These are phyloP conservation scores for Cordia subcordata DNA, from an alignment of 257 asterid genomes.

Conservation along the genomic window DNA sequence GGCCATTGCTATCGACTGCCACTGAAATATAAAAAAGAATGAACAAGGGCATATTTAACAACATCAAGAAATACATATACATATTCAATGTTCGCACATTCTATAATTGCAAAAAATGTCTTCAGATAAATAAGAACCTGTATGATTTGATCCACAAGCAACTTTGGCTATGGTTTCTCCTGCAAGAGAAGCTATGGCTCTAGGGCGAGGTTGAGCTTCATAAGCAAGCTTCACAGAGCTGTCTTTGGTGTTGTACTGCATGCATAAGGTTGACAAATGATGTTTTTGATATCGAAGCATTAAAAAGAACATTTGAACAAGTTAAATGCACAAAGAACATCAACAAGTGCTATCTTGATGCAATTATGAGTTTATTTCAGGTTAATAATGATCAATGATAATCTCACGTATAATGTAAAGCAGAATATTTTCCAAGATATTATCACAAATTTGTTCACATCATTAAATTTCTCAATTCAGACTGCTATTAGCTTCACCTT, in stretches of 20 bases:
- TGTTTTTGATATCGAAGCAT: background rate
- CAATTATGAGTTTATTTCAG: too few species aligned
- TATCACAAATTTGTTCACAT: too few species aligned
- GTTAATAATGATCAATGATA: too few species aligned
- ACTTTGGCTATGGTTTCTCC: conserved; percentile 87
- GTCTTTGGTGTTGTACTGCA: conserved; percentile 86
- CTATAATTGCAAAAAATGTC: conserved; percentile 1
- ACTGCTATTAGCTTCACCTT: too few species aligned
- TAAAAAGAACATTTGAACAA: background rate
- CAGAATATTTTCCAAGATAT: too few species aligned
- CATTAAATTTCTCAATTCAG: too few species aligned
- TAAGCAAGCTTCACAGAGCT: conserved; percentile 96
- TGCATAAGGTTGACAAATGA: conserved; percentile 6
- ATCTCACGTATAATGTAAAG: too few species aligned
- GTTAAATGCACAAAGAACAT: background rate
- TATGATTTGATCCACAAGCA: conserved; percentile 95
- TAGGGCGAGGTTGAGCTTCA: conserved; percentile 97
- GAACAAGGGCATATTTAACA: conserved; percentile 14
- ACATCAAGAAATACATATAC: conserved; percentile 5
- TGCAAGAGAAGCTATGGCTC: conserved; percentile 74
- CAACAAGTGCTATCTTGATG: too few species aligned
- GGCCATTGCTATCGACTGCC: conserved; percentile 83
- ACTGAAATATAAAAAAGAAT: conserved; percentile 51
- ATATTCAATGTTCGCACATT: background rate
- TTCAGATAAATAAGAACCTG: conserved; percentile 44